phyloP scores from a whole-genome alignment of 2,329 filamentous ascomycete species.

The Ceratocystiopsis minuta region DNA sequence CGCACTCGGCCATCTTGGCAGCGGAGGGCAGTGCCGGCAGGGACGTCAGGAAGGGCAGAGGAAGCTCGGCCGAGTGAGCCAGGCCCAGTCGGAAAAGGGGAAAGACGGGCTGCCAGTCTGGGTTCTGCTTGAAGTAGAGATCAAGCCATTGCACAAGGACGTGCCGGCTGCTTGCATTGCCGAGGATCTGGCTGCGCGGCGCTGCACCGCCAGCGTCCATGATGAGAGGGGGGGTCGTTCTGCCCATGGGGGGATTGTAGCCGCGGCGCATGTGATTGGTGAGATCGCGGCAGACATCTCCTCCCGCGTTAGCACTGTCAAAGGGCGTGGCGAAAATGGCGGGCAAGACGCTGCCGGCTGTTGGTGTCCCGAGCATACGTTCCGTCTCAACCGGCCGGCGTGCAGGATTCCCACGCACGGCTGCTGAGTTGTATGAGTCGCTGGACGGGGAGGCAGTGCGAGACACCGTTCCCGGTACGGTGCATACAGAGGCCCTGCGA shows the following conservation, averaged over 20 bases:
- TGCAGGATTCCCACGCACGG: not conserved
- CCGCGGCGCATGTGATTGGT: not conserved
- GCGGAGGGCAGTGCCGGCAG: not conserved
- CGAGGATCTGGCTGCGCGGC: not conserved
- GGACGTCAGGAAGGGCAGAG: not conserved
- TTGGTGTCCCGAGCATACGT: too few species aligned
- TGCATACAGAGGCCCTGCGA: not conserved
- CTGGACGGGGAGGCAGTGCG: not conserved
- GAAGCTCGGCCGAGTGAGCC: conserved; percentile 1
- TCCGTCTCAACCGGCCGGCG: not conserved
- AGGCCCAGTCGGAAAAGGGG: conserved; percentile 3
- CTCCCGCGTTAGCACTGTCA: not conserved
- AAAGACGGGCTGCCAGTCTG: conserved; percentile 3
- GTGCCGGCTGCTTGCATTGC: conserved; percentile 1
- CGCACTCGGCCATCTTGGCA: not conserved
- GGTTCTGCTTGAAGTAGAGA: conserved; percentile 2
- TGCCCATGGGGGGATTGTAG: not conserved
- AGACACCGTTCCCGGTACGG: not conserved
- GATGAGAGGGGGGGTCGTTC: not conserved
- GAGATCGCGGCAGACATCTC: not conserved
- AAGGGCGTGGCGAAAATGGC: not conserved
- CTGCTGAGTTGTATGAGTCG: not conserved
- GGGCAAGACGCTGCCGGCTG: not conserved
- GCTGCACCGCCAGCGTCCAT: not conserved
- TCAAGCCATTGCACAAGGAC: conserved; percentile 5